phyloP scores from a whole-genome alignment of 2,329 filamentous ascomycete genomes.

The Exophiala lecanii-corni region DNA sequence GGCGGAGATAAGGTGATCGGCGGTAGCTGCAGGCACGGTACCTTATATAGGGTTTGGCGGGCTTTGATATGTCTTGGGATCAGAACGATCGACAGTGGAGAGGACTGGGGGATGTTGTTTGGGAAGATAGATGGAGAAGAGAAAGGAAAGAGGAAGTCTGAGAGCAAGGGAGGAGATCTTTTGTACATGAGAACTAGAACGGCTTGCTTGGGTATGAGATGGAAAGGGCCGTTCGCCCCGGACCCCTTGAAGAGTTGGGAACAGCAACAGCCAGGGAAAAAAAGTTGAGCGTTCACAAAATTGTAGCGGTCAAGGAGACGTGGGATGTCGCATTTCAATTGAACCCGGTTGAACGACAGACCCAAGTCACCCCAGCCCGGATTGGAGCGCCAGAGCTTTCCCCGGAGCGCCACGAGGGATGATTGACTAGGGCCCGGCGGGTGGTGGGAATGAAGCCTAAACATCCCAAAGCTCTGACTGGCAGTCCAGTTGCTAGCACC shows the following conservation, averaged over 20 bases:
- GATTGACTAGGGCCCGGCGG: background rate
- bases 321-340: conserved; percentile 24
- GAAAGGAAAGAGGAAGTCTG: background rate
- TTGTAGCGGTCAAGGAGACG: conserved; percentile 24
- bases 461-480: too few relatives aligned
- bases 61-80: too few relatives aligned
- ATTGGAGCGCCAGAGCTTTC: conserved; percentile 16
- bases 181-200: background rate
- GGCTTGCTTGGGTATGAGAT: background rate
- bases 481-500: too few relatives aligned
- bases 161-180: background rate
- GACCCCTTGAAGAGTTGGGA: too few relatives aligned
- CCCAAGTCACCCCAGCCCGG: conserved; percentile 6
- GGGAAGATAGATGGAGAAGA: background rate
- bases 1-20: conserved; percentile 9
- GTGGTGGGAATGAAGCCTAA: conserved; percentile 1
- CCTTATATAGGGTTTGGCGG: too few relatives aligned
- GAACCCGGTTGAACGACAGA: conserved; percentile 14
- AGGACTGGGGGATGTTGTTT: background rate
- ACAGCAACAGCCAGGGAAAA: too few relatives aligned
- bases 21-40: conserved; percentile 14
- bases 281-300: conserved; percentile 9
- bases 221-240: background rate
- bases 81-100: too few relatives aligned
- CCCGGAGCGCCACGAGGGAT: conserved; percentile 19